A percentile compares a stretch with the other conserved stretches of the same genome.
phyloP scores from a whole-genome alignment of 805 yeast genomes.

The Kuraishia molischiana region DNA sequence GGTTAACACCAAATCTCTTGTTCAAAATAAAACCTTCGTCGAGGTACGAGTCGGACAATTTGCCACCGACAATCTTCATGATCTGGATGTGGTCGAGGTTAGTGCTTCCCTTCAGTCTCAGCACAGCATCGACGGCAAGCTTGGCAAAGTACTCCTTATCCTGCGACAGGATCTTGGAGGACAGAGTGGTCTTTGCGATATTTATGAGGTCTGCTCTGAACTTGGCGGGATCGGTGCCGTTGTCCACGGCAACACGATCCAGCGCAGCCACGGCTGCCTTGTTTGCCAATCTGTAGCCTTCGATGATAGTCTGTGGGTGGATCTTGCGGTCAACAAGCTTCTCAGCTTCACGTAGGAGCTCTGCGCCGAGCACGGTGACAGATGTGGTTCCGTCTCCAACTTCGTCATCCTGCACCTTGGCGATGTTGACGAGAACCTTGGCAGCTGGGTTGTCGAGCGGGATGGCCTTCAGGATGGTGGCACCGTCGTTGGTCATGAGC shows the following conservation, averaged over 20 bases:
- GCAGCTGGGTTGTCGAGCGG: slow-evolving; percentile 98
- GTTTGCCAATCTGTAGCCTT: slow-evolving; percentile 87
- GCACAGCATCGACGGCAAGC: slow-evolving; percentile 88
- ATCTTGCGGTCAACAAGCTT: slow-evolving; percentile 83
- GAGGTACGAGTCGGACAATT: slow-evolving; percentile 79
- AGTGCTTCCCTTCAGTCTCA: slow-evolving; percentile 79
- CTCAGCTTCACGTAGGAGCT: slow-evolving; percentile 90
- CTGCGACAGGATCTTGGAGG: slow-evolving; percentile 90
- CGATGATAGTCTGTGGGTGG: slow-evolving; percentile 96
- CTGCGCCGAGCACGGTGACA: slow-evolving; percentile 86
- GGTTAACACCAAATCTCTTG: slow-evolving; percentile 89
- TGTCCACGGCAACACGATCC: slow-evolving; percentile 67
- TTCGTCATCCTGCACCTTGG: slow-evolving; percentile 96
- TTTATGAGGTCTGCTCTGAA: slow-evolving; percentile 73
- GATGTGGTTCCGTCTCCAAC: slow-evolving; percentile 99
- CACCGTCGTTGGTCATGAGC: slow-evolving; percentile 95
- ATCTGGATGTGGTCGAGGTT: slow-evolving; percentile 89
- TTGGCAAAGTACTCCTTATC: slow-evolving; percentile 85
- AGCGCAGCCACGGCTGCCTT: slow-evolving; percentile 79
- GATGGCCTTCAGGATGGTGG: slow-evolving; percentile 87
- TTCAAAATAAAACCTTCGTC: slow-evolving; percentile 94
- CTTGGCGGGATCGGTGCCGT: slow-evolving; percentile 42
- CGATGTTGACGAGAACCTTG: slow-evolving; percentile 85
- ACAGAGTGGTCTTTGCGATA: slow-evolving; percentile 88
- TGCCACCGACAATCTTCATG: slow-evolving; percentile 90